Evolutionary conservation across 371 early-diverging fungal species (phyloP), one percentile per base, ranked within the genome.

Genomic region (Gilbertella persicaria): DNA sequence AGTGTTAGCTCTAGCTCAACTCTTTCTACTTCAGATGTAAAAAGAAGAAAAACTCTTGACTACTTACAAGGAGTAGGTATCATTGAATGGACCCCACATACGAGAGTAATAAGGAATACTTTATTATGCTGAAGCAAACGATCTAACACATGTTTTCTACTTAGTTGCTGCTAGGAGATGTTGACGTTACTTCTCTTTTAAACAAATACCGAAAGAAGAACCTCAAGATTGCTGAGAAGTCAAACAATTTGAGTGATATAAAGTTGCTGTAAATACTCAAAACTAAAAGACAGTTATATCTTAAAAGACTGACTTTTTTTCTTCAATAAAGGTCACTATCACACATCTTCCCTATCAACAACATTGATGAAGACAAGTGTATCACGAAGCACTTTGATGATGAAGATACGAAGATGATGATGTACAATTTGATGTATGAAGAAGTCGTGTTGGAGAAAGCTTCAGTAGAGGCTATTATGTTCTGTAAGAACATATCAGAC

Each of bases 401-500:
- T 2, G 29, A 45, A n/a, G 45, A 25, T 6, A 45, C 13, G 8
- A 45, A 9, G 10, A 45, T n/a, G 13, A 8, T 29, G 13, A 13
- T 12, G 33, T 12, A 12, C 10, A n/a, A 19, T 2, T 16, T 5
- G 8, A 20, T 41, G 0, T 23, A 45, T 17, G 26, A 25, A 13
- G 45, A 25, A 21, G 14, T 45, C 3, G 4, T 26, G 14, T n/a
- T 29, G 14, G 14, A 14, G 4, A 45, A 25, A 29, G 26, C 29
- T 8, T 24, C 26, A 8, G n/a, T 19, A 17, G n/a, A 45, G 13
- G 45, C 30, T 12, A 17, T 17, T 5, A 9, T 45, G n/a, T 45
- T n/a, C 14, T 45, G 45, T 16, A 45, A 45, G 16, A 29, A 25
- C n/a, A 7, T 45, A 2, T 25, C 45, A n/a, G 45, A 45, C 16